Evolutionary conservation across 306 rosid genomes (phyloP), one percentile per base, ranked within the genome.

Genomic region (Dalbergia cochinchinensis): DNA sequence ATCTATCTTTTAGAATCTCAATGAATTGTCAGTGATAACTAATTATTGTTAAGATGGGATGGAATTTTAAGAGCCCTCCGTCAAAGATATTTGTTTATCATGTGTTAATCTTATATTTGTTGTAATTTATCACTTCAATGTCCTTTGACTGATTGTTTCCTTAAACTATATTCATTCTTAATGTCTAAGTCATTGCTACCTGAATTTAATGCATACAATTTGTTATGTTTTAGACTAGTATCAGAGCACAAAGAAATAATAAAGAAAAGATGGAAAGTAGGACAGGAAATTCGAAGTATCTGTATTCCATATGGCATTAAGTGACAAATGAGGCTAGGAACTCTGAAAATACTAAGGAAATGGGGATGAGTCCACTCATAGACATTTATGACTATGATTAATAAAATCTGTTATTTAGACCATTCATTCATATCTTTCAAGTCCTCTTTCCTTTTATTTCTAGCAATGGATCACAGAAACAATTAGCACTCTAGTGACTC

Each of bases 111-210:
- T 48, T 69, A 71, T 71, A 71, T 60, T 41, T 39, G 35, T 22
- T 65, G 31, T 26, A 34, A 39, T 50, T 26, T 42, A 47, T 77
- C n/a, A 13, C 34, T 37, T 55, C 34, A 39, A 33, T 71, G 67
- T 41, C 69, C 69, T 39, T 80, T 60, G 20, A 41, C 31, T n/a
- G 16, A 71, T 14, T 50, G 72, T 5, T 53, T 54, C 35, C 44
- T 83, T 59, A 31, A 35, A 50, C 66, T 19, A 65, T 72, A 11
- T 67, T 47, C 71, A 61, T 13, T 61, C 58, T 74, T 57, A 14
- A 64, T 26, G 67, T 73, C 63, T 74, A 76, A 47, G 55, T 83
- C 50, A 19, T 72, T 77, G 15, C 62, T 15, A 31, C 26, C 42
- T 22, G 65, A 53, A 44, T 70, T 13, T 48, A 70, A 57, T 58